Evolutionary conservation across 768 basidiomycete genomes (phyloP).

Genomic region (Kwoniella sp.): DNA sequence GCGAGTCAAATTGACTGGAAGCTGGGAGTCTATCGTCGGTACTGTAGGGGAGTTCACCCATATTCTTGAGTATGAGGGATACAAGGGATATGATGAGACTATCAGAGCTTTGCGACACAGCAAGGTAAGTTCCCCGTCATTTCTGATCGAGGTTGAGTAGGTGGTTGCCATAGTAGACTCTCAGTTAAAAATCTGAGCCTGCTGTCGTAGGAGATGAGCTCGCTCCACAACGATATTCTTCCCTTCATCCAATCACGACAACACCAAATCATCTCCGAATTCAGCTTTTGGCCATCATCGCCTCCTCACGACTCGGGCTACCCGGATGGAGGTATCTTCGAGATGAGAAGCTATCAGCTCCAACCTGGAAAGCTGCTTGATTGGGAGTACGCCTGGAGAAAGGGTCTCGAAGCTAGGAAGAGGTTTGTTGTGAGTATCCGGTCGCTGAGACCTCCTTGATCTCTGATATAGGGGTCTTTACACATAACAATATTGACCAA

Average conservation of each 20-base stretch:
- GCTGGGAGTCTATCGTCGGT: slow-evolving; percentile 89
- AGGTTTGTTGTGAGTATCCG: slow-evolving; percentile 73
- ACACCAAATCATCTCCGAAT: slow-evolving; percentile 76
- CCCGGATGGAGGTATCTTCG: slow-evolving; percentile 72
- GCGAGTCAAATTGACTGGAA: slow-evolving; percentile 81
- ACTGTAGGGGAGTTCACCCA: slow-evolving; percentile 67
- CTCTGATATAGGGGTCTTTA: not conserved
- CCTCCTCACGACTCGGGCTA: slow-evolving; percentile 78
- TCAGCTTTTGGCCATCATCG: slow-evolving; percentile 89
- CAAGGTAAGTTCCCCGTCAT: slow-evolving; percentile 61
- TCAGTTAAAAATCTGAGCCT: slow-evolving; percentile 6
- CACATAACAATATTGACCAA: not conserved
- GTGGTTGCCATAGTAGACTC: too few relatives aligned
- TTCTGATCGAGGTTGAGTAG: not conserved
- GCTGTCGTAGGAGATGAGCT: slow-evolving; percentile 30
- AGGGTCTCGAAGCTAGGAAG: slow-evolving; percentile 89
- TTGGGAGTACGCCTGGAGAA: slow-evolving; percentile 94
- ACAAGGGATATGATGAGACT: slow-evolving; percentile 82
- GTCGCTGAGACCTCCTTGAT: slow-evolving; percentile 67
- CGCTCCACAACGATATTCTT: slow-evolving; percentile 60
- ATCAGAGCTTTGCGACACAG: slow-evolving; percentile 67
- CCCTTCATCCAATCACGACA: slow-evolving; percentile 74
- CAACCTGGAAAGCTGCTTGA: slow-evolving; percentile 87
- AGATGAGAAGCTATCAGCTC: slow-evolving; percentile 79
- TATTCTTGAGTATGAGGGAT: slow-evolving; percentile 93